phyloP scores from a whole-genome alignment of 2,329 filamentous ascomycete genomes.

The Monosporascus cannonballus region DNA sequence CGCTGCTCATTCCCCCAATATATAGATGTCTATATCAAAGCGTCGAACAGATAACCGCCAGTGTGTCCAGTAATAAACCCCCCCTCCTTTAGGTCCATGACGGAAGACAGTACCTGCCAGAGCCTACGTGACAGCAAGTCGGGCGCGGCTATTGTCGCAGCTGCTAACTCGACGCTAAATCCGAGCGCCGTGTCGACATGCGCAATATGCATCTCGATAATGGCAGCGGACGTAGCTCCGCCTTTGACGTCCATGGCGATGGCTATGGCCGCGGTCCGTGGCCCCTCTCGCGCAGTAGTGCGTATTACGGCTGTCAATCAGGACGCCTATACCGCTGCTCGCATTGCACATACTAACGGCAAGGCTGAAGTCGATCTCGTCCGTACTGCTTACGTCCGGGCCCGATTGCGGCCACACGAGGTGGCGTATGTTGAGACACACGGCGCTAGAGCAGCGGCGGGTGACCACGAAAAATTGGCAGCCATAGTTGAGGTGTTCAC shows the following conservation, averaged over 20 bases:
- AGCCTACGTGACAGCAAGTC: constrained; percentile 23
- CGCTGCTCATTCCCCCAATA: too few species aligned
- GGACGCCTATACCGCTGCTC: constrained; percentile 30
- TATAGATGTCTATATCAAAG: too few species aligned
- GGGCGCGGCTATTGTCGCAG: constrained; percentile 20
- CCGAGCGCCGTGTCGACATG: constrained; percentile 16
- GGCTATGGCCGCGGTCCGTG: constrained; percentile 31
- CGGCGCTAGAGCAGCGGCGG: constrained; percentile 18
- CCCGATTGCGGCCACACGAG: constrained; percentile 11
- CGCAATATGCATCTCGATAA: constrained; percentile 10
- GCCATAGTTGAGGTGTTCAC: constrained; percentile 8
- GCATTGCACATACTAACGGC: constrained; percentile 28
- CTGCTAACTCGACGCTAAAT: constrained; percentile 17
- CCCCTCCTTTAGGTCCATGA: too few species aligned
- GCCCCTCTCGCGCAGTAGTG: constrained; percentile 21
- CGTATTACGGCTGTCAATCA: constrained; percentile 30
- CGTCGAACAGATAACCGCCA: too few species aligned
- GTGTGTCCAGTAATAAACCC: too few species aligned
- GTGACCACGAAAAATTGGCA: constrained; percentile 9
- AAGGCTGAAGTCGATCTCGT: constrained; percentile 16
- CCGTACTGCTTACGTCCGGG: constrained; percentile 10
- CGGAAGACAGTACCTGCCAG: constrained; percentile 8
- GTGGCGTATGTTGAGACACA: constrained; percentile 20
- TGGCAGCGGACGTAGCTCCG: constrained; percentile 15
- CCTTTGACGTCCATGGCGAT: constrained; percentile 26